These are phyloP conservation scores for Schwanniomyces pseudopolymorphus DNA, from an alignment of 805 yeast genomes.

Conservation along the genomic window DNA sequence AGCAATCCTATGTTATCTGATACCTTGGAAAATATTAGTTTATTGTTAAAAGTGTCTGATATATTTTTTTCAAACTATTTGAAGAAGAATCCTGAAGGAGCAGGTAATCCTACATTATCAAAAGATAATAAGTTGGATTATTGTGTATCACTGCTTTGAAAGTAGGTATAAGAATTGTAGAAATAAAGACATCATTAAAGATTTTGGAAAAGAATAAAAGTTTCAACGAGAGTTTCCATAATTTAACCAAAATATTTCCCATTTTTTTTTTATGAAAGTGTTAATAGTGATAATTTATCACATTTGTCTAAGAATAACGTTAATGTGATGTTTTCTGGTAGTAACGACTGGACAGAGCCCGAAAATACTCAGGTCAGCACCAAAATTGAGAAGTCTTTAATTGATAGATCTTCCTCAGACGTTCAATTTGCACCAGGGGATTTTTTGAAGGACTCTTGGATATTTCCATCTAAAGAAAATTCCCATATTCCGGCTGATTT, in stretches of 20 bases:
- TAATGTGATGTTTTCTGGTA: too few relatives aligned
- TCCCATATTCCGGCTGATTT: background rate
- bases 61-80: conserved; percentile 10
- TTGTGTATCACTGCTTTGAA: conserved; percentile 20
- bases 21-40: conserved; percentile 23
- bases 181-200: conserved; percentile 12
- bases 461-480: conserved; percentile 2
- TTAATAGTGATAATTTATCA: too few relatives aligned
- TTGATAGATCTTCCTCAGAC: too few relatives aligned
- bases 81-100: background rate
- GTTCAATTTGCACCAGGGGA: too few relatives aligned
- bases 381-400: too few relatives aligned
- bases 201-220: conserved; percentile 15
- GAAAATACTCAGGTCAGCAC: too few relatives aligned
- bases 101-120: background rate
- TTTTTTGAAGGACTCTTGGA: too few relatives aligned
- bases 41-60: conserved; percentile 24
- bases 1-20: conserved; percentile 29
- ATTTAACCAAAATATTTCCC: too few relatives aligned
- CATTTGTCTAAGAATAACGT: too few relatives aligned
- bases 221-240: conserved; percentile 15
- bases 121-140: conserved; percentile 13
- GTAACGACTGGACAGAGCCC: too few relatives aligned
- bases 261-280: too few relatives aligned
- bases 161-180: conserved; percentile 21